These are phyloP conservation scores for Leishmania major DNA, from an alignment of 208 protist species.

Conservation along the genomic window DNA sequence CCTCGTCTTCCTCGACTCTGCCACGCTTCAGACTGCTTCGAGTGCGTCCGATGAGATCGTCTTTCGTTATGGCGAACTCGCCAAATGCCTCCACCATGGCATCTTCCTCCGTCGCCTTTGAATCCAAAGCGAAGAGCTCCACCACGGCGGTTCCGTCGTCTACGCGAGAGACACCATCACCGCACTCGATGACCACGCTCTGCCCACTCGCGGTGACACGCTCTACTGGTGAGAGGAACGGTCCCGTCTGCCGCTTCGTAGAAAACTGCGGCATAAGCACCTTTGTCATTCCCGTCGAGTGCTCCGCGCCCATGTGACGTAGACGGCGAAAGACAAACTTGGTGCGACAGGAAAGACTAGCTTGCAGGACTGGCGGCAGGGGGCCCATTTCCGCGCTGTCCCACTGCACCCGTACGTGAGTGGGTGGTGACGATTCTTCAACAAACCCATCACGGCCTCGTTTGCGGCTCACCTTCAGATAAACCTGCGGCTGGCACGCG, in stretches of 20 bases:
- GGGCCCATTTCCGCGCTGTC: constrained; percentile 33
- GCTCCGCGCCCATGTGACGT: background rate
- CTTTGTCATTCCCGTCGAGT: background rate
- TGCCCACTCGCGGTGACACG: constrained; percentile 15
- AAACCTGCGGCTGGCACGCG: constrained; percentile 9
- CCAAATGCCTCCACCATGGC: constrained; percentile 27
- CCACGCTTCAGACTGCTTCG: constrained; percentile 6
- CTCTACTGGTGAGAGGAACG: constrained; percentile 12
- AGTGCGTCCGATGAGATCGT: background rate
- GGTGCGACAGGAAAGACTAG: constrained; percentile 11
- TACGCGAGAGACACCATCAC: background rate
- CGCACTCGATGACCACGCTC: constrained; percentile 32
- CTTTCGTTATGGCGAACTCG: constrained; percentile 32
- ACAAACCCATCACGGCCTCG: constrained; percentile 18
- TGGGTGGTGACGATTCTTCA: constrained; percentile 12
- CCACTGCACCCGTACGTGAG: constrained; percentile 37
- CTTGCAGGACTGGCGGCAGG: constrained; percentile 15
- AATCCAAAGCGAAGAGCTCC: constrained; percentile 22
- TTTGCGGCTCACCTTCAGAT: constrained; percentile 28
- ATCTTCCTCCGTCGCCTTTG: constrained; percentile 17
- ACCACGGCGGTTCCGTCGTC: background rate
- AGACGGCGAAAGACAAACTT: constrained; percentile 29
- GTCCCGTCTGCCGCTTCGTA: background rate
- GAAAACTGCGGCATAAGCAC: background rate
- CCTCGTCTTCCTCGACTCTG: constrained; percentile 3